phyloP scores from a whole-genome alignment of 169 alveolate species.

The Haemoproteus tartakovskyi region DNA sequence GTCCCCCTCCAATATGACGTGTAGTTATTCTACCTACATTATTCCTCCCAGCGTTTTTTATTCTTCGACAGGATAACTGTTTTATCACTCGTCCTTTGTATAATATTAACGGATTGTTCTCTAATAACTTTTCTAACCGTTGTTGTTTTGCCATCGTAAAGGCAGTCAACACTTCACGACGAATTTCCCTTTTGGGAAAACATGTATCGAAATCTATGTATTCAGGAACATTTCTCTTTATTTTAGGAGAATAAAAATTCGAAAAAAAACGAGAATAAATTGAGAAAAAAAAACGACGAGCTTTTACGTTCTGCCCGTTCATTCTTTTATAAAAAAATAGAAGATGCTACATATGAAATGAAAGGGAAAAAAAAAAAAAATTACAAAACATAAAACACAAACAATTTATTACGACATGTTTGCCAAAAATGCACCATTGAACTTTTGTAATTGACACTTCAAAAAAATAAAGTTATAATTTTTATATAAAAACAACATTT shows the following conservation, averaged over 20 bases:
- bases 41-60: conserved; percentile 84
- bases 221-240: conserved; percentile 78
- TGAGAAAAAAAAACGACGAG: too few relatives aligned
- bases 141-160: conserved; percentile 70
- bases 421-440: too few relatives aligned
- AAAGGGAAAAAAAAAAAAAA: too few relatives aligned
- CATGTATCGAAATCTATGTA: conserved; percentile 81
- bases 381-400: too few relatives aligned
- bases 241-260: conserved; percentile 61
- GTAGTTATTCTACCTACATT: conserved; percentile 75
- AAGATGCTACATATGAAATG: too few relatives aligned
- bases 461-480: too few relatives aligned
- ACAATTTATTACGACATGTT: too few relatives aligned
- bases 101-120: conserved; percentile 15
- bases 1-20: conserved; percentile 87
- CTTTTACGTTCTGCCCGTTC: too few relatives aligned
- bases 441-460: too few relatives aligned
- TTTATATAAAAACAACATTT: too few relatives aligned
- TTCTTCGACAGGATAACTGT: conserved; percentile 77
- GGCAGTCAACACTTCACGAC: conserved; percentile 64
- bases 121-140: conserved; percentile 35
- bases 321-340: too few relatives aligned
- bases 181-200: conserved; percentile 68
- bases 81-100: conserved; percentile 79
- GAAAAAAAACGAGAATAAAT: too few relatives aligned